Evolutionary conservation across 345 rosid genomes (phyloP), one percentile per base, ranked within the genome.

Genomic region (Clarkia xantiana): DNA sequence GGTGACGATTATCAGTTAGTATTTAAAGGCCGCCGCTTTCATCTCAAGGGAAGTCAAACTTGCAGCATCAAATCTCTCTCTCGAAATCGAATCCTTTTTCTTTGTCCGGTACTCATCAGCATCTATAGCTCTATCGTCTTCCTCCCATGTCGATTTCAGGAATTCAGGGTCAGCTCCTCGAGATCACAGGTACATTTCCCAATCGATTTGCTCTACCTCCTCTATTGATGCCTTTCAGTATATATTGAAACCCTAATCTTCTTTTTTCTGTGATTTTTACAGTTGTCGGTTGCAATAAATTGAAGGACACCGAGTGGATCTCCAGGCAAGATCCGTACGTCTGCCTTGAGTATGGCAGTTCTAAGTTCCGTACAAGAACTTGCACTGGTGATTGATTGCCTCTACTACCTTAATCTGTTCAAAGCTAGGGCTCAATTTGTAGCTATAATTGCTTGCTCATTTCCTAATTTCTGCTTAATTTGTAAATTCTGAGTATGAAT

Each of bases 161-260:
- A 61, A 71, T 79, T 47, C 95, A 82, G 62, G 91, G 93, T 59
- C 88, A 80, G 53, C 60, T 68, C 66, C 82, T 86, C 56, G 88
- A 86, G 60, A 74, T 76, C 69, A 82, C 95, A 16, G 93, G 93
- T 86, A 69, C 11, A 67, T 52, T 9, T 15, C 44, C 44, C 8
- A 20, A 2, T 15, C 22, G 43, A 18, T 18, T 38, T 16, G 0
- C 6, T 25, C 48, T 47, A 25, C 51, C 14, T 39, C 49, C 15
- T 42, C 47, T 58, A 40, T 6, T n/a, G 53, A 34, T 14, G 17
- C 4, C 44, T 16, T 15, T 19, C 22, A 41, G 10, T 7, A 25
- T 47, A 14, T 1, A 53, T 20, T 19, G 11, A 5, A 13, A 39
- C 40, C 10, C 47, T 40, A 20, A 10, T 18, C 11, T 11, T 18